A percentile compares a stretch with the other conserved stretches of the same genome.
These are phyloP conservation scores for Lepidium africanum DNA, from an alignment of 345 rosid genomes.

Conservation along the genomic window DNA sequence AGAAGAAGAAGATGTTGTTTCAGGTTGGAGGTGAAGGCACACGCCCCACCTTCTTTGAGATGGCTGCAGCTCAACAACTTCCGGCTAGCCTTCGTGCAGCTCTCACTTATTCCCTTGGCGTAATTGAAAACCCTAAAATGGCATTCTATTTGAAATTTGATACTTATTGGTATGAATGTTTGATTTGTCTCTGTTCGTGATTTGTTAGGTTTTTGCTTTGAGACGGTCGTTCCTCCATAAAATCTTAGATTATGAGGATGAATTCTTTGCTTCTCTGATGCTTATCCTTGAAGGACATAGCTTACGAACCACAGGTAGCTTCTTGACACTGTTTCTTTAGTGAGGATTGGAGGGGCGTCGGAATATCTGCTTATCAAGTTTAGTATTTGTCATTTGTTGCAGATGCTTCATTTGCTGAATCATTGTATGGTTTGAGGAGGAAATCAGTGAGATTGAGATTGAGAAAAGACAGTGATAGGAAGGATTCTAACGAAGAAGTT, in stretches of 20 bases:
- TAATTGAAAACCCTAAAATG: conserved; percentile 24
- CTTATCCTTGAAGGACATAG: conserved; percentile 89
- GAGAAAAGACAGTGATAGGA: conserved; percentile 37
- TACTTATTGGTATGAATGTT: background rate
- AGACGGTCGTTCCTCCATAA: conserved; percentile 88
- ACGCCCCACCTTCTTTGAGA: conserved; percentile 99
- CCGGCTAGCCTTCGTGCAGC: conserved; percentile 98
- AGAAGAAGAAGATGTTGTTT: conserved; percentile 59
- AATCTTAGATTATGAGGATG: conserved; percentile 89
- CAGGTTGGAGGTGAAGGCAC: conserved; percentile 99
- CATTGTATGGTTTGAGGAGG: conserved; percentile 94
- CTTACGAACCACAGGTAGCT: conserved; percentile 81
- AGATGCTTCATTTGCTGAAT: conserved; percentile 98
- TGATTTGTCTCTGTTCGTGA: background rate
- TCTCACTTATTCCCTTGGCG: conserved; percentile 90
- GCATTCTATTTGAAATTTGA: background rate
- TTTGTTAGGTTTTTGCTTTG: conserved; percentile 77
- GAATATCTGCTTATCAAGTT: background rate
- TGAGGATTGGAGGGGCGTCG: background rate
- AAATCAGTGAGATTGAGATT: conserved; percentile 56
- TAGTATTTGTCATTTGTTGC: conserved; percentile 7
- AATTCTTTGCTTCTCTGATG: conserved; percentile 85
- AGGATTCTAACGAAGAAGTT: conserved; percentile 40
- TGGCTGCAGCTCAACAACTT: conserved; percentile 99
- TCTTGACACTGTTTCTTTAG: background rate